Evolutionary conservation across 2,329 filamentous ascomycete species (phyloP), one percentile per base, ranked within the genome.

Genomic region (Talaromyces sp.): DNA sequence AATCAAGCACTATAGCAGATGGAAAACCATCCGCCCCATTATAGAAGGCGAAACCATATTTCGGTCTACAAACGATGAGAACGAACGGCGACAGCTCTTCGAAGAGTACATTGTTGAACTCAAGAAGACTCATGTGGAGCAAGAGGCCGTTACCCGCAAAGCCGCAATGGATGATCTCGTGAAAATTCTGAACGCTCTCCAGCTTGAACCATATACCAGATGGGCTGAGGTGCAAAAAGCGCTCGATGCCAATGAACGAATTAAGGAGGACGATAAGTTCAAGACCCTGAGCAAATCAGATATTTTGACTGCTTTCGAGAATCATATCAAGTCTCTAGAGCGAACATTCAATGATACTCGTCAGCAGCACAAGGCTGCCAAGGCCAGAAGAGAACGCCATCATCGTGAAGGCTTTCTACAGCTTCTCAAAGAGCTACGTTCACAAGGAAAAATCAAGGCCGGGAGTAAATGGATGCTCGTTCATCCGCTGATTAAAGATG

Each of bases 21-120:
- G 95, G 95, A 96, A 92, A 83, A 97, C 92, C 17, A 95, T 93
- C 58, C 88, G 91, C 56, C 92, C 92, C 10, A 96, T 97, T 66
- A 92, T 99, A 65, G 92, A 98, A 76, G 90, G 90, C 56, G 95
- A 99, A 81, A 95, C 92, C 55, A 95, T 96, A 63, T 99, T 98
- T 80, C 89, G 92, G 69, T 93, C 92, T 32, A 93, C 93, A 51
- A 90, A 89, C 68, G 85, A 93, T 72, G 95, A 99, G 69, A 84
- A 85, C 62, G 95, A 98, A 80, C 88, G 93, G 61, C 88, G 90
- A 64, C 89, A 92, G 72, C 83, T 99, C 55, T 99, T 97, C 70
- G 90, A 96, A 70, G 95, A 98, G 75, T 99, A 99, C 77, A 86
- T 96, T 62, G 77, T 88, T 64, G 88, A 93, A 59, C 85, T 98